Conservation (phyloP, 139 green algal species). For the Chlamydomonas sp. region DNA sequence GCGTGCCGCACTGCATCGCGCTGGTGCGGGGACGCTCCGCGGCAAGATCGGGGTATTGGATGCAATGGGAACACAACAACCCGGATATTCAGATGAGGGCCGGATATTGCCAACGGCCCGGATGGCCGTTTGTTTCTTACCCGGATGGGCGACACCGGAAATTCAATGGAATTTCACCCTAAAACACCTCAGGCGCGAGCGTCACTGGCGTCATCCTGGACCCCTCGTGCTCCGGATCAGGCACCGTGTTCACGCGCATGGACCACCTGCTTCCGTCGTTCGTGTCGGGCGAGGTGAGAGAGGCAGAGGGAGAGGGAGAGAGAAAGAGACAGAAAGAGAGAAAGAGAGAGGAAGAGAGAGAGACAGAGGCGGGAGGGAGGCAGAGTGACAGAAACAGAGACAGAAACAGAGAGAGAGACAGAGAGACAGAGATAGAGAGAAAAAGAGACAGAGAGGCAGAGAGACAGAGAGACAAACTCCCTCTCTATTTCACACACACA, state of each 20-base stretch:
- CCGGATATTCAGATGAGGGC: too few species aligned
- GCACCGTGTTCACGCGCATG: conserved; percentile 9
- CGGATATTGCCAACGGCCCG: background rate
- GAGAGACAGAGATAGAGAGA: too few species aligned
- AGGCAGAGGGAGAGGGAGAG: background rate
- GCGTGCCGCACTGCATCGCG: too few species aligned
- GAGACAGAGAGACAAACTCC: too few species aligned
- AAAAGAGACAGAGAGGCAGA: too few species aligned
- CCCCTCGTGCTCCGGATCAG: conserved; percentile 25
- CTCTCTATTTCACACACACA: too few species aligned
- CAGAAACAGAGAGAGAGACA: background rate
- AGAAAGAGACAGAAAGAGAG: background rate
- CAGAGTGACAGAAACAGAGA: background rate
- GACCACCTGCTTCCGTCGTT: conserved; percentile 66
- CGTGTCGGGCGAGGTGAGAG: background rate
- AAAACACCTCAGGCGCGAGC: background rate
- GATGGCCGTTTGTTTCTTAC: background rate
- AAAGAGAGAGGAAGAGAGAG: background rate
- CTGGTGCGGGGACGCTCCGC: too few species aligned
- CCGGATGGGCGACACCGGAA: background rate
- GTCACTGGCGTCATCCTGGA: conserved; percentile 84
- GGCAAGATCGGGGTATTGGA: too few species aligned
- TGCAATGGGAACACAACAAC: too few species aligned
- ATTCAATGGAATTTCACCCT: background rate
- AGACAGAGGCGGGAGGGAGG: background rate